phyloP scores from a whole-genome alignment of 805 yeast species.

The Candida yuanshanica region DNA sequence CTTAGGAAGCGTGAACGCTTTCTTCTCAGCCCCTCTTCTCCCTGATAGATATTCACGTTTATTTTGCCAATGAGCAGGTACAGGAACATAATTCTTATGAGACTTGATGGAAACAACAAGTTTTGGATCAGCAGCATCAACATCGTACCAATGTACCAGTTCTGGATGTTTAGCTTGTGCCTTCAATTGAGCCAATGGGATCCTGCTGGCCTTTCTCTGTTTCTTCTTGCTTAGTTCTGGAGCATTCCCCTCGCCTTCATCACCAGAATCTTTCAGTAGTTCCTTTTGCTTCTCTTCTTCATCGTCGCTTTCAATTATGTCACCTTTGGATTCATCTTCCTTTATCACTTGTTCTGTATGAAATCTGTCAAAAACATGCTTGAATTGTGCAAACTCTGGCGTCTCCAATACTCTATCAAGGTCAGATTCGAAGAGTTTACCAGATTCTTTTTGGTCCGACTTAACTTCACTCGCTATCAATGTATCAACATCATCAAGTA shows the following conservation, averaged over 20 bases:
- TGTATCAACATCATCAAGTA: neutral
- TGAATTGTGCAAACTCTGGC: constrained; percentile 30
- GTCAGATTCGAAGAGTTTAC: constrained; percentile 18
- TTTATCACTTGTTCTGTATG: constrained; percentile 15
- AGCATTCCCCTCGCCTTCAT: constrained; percentile 13
- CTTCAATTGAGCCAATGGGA: constrained; percentile 66
- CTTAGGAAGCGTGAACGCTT: constrained; percentile 72
- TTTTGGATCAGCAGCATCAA: constrained; percentile 75
- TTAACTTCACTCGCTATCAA: neutral
- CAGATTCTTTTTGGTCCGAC: neutral
- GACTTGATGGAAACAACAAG: constrained; percentile 60
- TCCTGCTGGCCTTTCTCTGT: constrained; percentile 44
- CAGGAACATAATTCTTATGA: constrained; percentile 59
- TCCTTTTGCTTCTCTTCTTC: constrained; percentile 13
- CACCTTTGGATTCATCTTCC: constrained; percentile 21
- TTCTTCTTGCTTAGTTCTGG: constrained; percentile 43
- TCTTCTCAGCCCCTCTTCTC: constrained; percentile 58
- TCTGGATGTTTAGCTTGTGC: constrained; percentile 58
- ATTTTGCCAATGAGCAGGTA: constrained; percentile 81
- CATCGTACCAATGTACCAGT: constrained; percentile 80
- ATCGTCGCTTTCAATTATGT: constrained; percentile 29
- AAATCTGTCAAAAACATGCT: constrained; percentile 31
- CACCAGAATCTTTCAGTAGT: constrained; percentile 9
- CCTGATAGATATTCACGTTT: constrained; percentile 70
- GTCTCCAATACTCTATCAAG: constrained; percentile 21